Percentiles rank a stretch among this genome's conserved stretches.
phyloP scores from a whole-genome alignment of 176 grass and related monocot species.

The Cocos nucifera region DNA sequence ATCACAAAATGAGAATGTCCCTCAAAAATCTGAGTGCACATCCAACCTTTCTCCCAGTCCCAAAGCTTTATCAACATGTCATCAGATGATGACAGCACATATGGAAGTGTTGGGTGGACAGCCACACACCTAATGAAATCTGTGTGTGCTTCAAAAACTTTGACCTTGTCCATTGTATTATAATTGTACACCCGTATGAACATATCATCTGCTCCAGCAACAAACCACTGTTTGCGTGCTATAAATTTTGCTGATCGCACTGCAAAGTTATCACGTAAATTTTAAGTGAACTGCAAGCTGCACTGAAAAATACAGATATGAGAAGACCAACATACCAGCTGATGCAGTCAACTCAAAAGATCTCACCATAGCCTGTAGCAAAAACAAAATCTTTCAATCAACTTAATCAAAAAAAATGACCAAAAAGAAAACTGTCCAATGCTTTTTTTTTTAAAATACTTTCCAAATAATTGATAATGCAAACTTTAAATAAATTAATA shows the following conservation, averaged over 20 bases:
- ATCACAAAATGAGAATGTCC: slow-evolving; percentile 99
- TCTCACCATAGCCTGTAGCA: slow-evolving; percentile 24
- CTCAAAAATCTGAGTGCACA: slow-evolving; percentile 99
- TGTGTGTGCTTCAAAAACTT: slow-evolving; percentile 15
- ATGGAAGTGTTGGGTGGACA: slow-evolving; percentile 94
- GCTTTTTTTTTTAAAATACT: no score
- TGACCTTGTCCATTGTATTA: slow-evolving; percentile 23
- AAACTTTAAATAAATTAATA: no score
- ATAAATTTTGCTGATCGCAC: slow-evolving; percentile 91
- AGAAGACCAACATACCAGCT: background rate
- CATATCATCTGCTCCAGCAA: slow-evolving; percentile 98
- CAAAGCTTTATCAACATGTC: slow-evolving; percentile 99
- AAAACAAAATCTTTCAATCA: background rate
- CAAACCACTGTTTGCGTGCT: slow-evolving; percentile 93
- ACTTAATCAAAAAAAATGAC: no score
- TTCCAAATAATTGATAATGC: no score
- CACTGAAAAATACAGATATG: background rate
- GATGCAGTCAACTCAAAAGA: slow-evolving; percentile 23
- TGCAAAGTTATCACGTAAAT: slow-evolving; percentile 40
- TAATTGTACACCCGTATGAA: slow-evolving; percentile 44
- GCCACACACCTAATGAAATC: slow-evolving; percentile 70
- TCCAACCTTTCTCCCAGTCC: slow-evolving; percentile 99
- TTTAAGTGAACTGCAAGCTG: background rate
- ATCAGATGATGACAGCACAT: slow-evolving; percentile 93
- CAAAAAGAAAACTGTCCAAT: no score